Base-by-base conservation (phyloP, 169 alveolate genomes). In the Plasmodium berghei region DNA sequence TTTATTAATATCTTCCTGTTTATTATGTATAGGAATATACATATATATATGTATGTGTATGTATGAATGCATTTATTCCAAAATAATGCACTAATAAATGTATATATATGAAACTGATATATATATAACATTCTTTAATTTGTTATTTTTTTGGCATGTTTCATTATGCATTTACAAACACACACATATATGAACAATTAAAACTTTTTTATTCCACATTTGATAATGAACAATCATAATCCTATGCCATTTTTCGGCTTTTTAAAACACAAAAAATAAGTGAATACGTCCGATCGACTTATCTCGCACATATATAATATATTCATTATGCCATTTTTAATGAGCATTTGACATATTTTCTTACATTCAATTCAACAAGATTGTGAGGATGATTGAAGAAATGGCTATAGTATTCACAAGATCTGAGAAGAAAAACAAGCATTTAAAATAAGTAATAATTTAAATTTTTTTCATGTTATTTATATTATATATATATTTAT, bases 341-440 rank as follows among this genome's bases (percentile, higher is more conserved):
- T 22, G 26, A 22, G 26, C 1, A 22, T 22, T 40, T 34, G 8
- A 14, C 64, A 34, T 83, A 16, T 48, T 0, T 67, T 14, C 77
- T 69, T 71, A 85, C 91, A 20, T 85, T 86, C 48, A 85, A 34
- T 49, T 85, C 87, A 22, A 46, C 63, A 58, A 85, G 49, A 5
- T 56, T 24, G 18, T 85, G 59, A 5, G 91, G 87, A 46, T 85
- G 71, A 54, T 85, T 85, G 28, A 85, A 48, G 34, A 85, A 85
- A 26, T 85, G 59, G 91, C 73, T 85, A 40, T 85, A 85, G 48
- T 85, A 85, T 58, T 85, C 70, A 58, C 91, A 85, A 16, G 91
- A 85, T 24, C 91, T 85, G 69, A 42, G 22, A 42, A 58, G 64
- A 20, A 49, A 70, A 70, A 26, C 18, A 73, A 49, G 5, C 22